A percentile compares a stretch with the other conserved stretches of the same genome.
phyloP scores from a whole-genome alignment of 306 rosid genomes.

The Acacia confusa region DNA sequence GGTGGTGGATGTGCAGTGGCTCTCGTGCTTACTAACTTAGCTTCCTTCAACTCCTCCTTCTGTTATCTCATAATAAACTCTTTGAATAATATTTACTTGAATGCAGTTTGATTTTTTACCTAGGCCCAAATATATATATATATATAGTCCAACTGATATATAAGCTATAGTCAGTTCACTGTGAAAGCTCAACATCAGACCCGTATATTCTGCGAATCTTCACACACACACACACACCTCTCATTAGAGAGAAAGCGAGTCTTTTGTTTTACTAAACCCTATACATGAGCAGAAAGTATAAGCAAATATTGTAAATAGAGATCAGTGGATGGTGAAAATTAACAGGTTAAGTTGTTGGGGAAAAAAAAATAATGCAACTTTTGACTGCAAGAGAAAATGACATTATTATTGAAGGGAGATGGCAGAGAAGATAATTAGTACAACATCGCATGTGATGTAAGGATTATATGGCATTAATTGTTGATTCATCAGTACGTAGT shows the following conservation, averaged over 20 bases:
- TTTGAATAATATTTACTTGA: not conserved
- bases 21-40: not conserved
- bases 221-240: not conserved
- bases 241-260: not conserved
- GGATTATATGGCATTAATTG: not conserved
- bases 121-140: not conserved
- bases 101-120: not conserved
- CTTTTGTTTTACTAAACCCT: not conserved
- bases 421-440: not conserved
- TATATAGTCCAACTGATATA: not conserved
- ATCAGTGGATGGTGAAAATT: not conserved
- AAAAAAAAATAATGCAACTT: not conserved
- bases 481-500: not conserved
- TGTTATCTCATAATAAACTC: not conserved
- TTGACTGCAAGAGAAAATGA: not conserved
- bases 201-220: not conserved
- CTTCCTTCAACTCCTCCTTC: not conserved
- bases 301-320: not conserved
- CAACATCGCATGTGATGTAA: not conserved
- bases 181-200: not conserved
- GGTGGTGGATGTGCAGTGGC: not conserved
- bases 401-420: not conserved
- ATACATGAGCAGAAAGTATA: no score
- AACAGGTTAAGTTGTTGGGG: not conserved
- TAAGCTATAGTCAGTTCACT: not conserved